Evolutionary conservation across 1,284 basidiomycete species (phyloP).

Genomic region (Cryptococcus amylolentus): DNA sequence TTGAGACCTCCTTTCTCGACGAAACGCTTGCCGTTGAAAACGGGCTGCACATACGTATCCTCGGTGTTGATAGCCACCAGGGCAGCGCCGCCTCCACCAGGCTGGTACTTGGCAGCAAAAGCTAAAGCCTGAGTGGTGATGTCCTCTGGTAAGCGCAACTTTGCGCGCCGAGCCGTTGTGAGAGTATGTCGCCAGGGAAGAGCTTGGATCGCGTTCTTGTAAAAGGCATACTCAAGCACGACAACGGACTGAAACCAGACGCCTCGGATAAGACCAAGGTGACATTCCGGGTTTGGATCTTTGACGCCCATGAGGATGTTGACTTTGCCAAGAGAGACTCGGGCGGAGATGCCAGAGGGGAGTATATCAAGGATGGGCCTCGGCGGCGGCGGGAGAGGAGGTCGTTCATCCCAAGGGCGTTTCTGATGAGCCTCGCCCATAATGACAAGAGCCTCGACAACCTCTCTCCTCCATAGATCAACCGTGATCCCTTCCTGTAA

Average conservation of each 20-base stretch:
- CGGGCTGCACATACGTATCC: slow-evolving; percentile 35
- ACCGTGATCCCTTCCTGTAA: slow-evolving; percentile 61
- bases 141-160: slow-evolving; percentile 59
- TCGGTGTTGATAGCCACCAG: slow-evolving; percentile 32
- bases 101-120: slow-evolving; percentile 51
- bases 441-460: slow-evolving; percentile 57
- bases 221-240: slow-evolving; percentile 61
- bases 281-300: slow-evolving; percentile 70
- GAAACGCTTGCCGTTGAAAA: slow-evolving; percentile 42
- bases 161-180: slow-evolving; percentile 50
- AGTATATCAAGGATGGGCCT: slow-evolving; percentile 50
- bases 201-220: slow-evolving; percentile 50
- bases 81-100: slow-evolving; percentile 41
- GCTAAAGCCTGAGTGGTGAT: slow-evolving; percentile 59
- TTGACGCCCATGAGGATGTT: slow-evolving; percentile 67
- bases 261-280: slow-evolving; percentile 65
- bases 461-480: slow-evolving; percentile 69
- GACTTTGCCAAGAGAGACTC: slow-evolving; percentile 62
- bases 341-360: slow-evolving; percentile 58
- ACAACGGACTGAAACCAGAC: slow-evolving; percentile 62
- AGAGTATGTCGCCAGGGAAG: slow-evolving; percentile 53
- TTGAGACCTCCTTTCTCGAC: slow-evolving; percentile 20
- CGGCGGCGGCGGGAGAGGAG: slow-evolving; percentile 6
- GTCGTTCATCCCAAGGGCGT: slow-evolving; percentile 1
- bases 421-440: slow-evolving; percentile 48